These are phyloP conservation scores for Podila horticola DNA, from an alignment of 192 early-diverging fungal species.

Conservation along the genomic window DNA sequence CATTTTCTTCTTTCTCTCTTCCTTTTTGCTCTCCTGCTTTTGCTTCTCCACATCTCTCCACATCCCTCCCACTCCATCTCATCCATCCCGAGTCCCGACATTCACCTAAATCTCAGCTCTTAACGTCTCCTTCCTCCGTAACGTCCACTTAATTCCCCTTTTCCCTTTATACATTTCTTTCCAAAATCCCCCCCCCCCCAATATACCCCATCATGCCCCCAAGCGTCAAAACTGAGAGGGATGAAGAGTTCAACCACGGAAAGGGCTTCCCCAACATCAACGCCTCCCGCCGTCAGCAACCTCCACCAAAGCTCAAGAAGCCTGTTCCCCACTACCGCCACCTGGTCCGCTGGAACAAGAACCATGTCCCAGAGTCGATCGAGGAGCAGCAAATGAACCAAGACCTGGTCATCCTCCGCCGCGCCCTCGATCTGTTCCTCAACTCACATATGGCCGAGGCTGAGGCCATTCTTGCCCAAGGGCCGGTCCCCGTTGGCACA, in stretches of 20 bases:
- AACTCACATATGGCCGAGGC: conserved; percentile 78
- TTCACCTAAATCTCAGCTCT: no score
- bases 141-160: background rate
- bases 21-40: no score
- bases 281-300: conserved; percentile 44
- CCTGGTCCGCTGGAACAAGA: conserved; percentile 48
- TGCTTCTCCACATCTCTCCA: no score
- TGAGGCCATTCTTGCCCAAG: conserved; percentile 63
- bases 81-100: no score
- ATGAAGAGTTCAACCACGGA: conserved; percentile 3
- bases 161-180: background rate
- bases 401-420: conserved; percentile 69
- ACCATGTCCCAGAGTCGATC: conserved; percentile 22
- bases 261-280: conserved; percentile 37
- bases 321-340: conserved; percentile 49
- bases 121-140: background rate
- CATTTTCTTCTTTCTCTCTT: no score
- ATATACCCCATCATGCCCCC: conserved; percentile 24
- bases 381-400: conserved; percentile 58
- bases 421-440: conserved; percentile 80
- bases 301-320: conserved; percentile 52
- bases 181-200: background rate
- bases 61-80: no score
- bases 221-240: conserved; percentile 19
- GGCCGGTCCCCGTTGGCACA: conserved; percentile 19